phyloP scores from a whole-genome alignment of 768 basidiomycete species.

The Leccinum variicolor region DNA sequence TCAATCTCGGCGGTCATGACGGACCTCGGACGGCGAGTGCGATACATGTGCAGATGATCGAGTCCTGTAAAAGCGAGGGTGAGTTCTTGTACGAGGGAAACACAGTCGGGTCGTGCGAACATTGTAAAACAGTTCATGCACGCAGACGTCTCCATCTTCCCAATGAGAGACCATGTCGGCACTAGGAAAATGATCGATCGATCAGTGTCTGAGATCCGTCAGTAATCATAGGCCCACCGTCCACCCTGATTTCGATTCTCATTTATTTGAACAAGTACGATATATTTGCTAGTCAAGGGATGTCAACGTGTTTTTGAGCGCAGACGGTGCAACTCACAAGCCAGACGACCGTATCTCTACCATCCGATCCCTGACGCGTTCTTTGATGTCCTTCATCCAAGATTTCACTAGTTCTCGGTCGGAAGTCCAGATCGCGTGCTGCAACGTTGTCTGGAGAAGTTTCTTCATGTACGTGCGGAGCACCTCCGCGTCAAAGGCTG shows the following conservation, averaged over 20 bases:
- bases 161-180: constrained; percentile 84
- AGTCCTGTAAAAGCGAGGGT: constrained; percentile 50
- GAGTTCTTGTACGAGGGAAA: constrained; percentile 6
- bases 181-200: constrained; percentile 34
- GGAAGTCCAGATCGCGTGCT: constrained; percentile 60
- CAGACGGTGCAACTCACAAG: constrained; percentile 54
- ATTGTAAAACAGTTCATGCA: constrained; percentile 76
- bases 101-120: constrained; percentile 42
- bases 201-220: constrained; percentile 1
- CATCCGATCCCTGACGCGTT: constrained; percentile 84
- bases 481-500: constrained; percentile 66
- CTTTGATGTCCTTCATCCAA: constrained; percentile 83
- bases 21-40: constrained; percentile 57
- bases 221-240: constrained; percentile 46
- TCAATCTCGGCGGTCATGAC: constrained; percentile 21
- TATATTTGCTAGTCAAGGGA: constrained; percentile 63
- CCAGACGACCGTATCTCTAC: constrained; percentile 76
- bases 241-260: constrained; percentile 85
- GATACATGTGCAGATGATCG: constrained; percentile 61
- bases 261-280: constrained; percentile 80
- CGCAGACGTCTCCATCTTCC: constrained; percentile 79
- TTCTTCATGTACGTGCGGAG: constrained; percentile 81
- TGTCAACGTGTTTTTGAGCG: constrained; percentile 13
- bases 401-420: constrained; percentile 67
- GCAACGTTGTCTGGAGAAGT: constrained; percentile 67